Evolutionary conservation across 257 asterid genomes (phyloP).

Genomic region (Solanum dulcamara): DNA sequence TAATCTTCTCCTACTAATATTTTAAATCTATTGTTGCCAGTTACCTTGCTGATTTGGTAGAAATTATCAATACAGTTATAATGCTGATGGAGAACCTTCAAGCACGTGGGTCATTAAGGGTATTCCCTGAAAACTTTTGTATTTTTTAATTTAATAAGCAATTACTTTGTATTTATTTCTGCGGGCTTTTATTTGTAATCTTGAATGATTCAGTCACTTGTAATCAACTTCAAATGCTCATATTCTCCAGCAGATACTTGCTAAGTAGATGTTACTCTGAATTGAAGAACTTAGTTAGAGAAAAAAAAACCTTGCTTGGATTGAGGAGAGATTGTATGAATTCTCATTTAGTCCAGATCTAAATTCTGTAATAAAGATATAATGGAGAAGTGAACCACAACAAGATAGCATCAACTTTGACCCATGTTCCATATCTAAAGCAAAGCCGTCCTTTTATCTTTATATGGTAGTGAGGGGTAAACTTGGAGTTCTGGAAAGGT

Average conservation of each 20-base stretch:
- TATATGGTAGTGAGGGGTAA: neutral
- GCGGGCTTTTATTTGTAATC: neutral
- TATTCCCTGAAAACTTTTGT: conserved; percentile 13
- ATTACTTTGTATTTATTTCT: neutral
- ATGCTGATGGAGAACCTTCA: conserved; percentile 88
- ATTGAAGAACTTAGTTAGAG: neutral
- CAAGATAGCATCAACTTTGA: neutral
- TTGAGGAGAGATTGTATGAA: neutral
- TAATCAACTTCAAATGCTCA: neutral
- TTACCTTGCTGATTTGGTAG: conserved; percentile 92
- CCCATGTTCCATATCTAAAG: neutral
- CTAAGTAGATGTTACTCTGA: neutral
- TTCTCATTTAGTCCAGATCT: neutral
- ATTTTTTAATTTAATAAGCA: neutral
- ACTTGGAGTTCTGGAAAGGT: neutral
- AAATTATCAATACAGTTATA: conserved; percentile 55
- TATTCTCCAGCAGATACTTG: neutral
- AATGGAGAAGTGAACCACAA: neutral
- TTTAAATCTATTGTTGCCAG: conserved; percentile 38
- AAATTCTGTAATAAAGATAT: neutral
- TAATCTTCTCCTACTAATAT: neutral
- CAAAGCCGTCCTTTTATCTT: neutral
- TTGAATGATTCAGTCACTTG: neutral
- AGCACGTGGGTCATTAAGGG: conserved; percentile 82
- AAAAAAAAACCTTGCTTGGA: neutral